Conservation (phyloP, 257 asterid genomes). For the Ilex aquifolium region DNA sequence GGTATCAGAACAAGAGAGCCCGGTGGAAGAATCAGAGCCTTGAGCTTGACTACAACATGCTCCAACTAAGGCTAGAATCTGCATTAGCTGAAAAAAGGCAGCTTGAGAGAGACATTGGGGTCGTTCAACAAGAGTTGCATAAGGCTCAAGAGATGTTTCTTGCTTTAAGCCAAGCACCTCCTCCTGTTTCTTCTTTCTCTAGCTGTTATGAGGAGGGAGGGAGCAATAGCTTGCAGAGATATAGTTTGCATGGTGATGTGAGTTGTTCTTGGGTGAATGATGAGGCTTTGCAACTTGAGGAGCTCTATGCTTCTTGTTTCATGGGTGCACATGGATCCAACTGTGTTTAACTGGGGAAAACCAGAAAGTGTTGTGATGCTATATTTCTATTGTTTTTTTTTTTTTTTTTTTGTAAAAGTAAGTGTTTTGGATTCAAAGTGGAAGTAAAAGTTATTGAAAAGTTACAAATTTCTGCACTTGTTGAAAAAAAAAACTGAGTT, state of each 20-base stretch:
- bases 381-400: no score
- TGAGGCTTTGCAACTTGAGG: conserved; percentile 45
- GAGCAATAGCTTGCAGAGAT: conserved; percentile 20
- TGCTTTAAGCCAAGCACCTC: conserved; percentile 19
- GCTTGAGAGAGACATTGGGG: conserved; percentile 47
- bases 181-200: conserved; percentile 43
- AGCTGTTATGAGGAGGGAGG: conserved; percentile 62
- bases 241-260: conserved; percentile 43
- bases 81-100: conserved; percentile 47
- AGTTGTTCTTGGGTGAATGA: conserved; percentile 51
- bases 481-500: no score
- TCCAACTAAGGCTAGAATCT: conserved; percentile 52
- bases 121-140: conserved; percentile 49
- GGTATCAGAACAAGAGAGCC: conserved; percentile 89
- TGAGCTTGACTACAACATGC: conserved; percentile 52
- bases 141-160: conserved; percentile 41
- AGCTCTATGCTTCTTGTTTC: conserved; percentile 63
- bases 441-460: no score
- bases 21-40: conserved; percentile 87
- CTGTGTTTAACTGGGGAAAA: no score
- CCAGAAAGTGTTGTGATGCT: no score
- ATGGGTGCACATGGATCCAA: conserved; percentile 26
- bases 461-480: no score
- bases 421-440: no score
- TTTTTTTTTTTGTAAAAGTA: no score